Percentiles rank a stretch among this genome's conserved stretches.
phyloP scores from a whole-genome alignment of 2,329 filamentous ascomycete species.

The Hyphodiscus sp. region DNA sequence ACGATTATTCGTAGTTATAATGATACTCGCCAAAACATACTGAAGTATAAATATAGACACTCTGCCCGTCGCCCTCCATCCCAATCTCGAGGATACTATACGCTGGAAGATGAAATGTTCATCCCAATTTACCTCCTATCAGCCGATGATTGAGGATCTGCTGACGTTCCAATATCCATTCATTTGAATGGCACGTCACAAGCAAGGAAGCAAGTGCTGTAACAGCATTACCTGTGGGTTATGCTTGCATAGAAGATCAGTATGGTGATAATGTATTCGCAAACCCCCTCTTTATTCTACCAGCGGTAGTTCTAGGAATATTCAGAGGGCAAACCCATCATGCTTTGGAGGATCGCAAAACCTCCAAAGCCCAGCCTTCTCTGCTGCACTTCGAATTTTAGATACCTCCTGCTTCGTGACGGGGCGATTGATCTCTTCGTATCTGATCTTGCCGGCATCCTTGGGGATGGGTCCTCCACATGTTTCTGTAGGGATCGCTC shows the following conservation, averaged over 20 bases:
- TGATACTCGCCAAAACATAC: background rate
- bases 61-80: background rate
- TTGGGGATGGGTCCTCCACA: constrained; percentile 13
- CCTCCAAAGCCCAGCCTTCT: constrained; percentile 68
- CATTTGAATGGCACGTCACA: too few relatives aligned
- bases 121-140: background rate
- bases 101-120: background rate
- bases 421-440: constrained; percentile 72
- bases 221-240: background rate
- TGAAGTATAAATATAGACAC: background rate
- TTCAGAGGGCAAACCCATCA: constrained; percentile 22
- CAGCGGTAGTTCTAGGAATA: too few relatives aligned
- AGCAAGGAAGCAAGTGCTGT: background rate
- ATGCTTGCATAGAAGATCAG: background rate
- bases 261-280: too few relatives aligned
- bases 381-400: constrained; percentile 59
- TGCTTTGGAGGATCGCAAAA: constrained; percentile 55
- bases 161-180: background rate
- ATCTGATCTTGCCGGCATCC: constrained; percentile 47
- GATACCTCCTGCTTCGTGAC: constrained; percentile 59
- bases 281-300: too few relatives aligned
- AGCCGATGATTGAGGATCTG: background rate
- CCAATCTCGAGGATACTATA: background rate
- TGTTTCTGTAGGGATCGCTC: constrained; percentile 26
- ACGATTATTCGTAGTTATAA: background rate